These are phyloP conservation scores for Parastagonospora avenae DNA, from an alignment of 2,329 filamentous ascomycete species.

Conservation along the genomic window DNA sequence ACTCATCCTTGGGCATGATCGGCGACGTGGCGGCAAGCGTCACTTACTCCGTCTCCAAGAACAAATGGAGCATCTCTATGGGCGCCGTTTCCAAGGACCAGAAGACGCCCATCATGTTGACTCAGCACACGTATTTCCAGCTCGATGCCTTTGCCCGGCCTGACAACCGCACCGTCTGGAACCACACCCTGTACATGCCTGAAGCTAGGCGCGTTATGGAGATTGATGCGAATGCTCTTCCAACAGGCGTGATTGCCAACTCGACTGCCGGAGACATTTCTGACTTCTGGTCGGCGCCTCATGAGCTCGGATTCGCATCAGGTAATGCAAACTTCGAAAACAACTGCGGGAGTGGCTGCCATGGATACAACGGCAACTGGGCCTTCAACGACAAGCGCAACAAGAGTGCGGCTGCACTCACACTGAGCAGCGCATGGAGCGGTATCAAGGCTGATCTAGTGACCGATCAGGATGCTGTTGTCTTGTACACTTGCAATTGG, in stretches of 20 bases:
- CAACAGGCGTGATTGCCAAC: constrained; percentile 39
- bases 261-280: constrained; percentile 29
- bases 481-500: constrained; percentile 45
- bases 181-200: constrained; percentile 42
- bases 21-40: constrained; percentile 36
- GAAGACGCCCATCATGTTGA: constrained; percentile 40
- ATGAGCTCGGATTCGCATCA: constrained; percentile 39
- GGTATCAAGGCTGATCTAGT: constrained; percentile 40
- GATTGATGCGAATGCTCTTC: constrained; percentile 35
- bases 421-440: constrained; percentile 35
- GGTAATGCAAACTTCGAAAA: constrained; percentile 30
- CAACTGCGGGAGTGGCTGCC: constrained; percentile 41
- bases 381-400: constrained; percentile 33
- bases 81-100: constrained; percentile 34
- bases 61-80: constrained; percentile 42
- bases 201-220: constrained; percentile 32
- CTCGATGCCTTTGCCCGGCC: constrained; percentile 41
- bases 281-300: constrained; percentile 40
- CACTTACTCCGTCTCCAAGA: constrained; percentile 38
- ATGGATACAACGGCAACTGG: constrained; percentile 43
- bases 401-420: constrained; percentile 29
- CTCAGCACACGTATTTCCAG: constrained; percentile 45
- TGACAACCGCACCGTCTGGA: constrained; percentile 38
- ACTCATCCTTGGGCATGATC: constrained; percentile 38
- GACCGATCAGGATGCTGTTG: constrained; percentile 40